Conservation (phyloP, 179 eudicot genomes). For the Vitellaria paradoxa region DNA sequence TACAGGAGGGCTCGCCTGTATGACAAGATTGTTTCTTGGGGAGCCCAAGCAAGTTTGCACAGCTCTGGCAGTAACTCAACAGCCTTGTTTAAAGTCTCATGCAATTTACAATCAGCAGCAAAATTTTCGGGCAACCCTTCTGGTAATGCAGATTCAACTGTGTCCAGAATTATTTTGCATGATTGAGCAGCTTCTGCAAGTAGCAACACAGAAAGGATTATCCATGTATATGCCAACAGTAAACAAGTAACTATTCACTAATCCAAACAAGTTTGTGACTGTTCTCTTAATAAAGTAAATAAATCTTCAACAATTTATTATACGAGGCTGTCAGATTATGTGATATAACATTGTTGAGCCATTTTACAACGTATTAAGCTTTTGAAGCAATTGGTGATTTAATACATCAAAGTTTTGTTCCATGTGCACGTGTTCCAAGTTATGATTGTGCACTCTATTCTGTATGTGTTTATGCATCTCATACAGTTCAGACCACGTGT, state of each 20-base stretch:
- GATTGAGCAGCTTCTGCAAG: slow-evolving; percentile 92
- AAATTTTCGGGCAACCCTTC: slow-evolving; percentile 67
- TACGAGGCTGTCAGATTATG: background rate
- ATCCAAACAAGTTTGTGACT: slow-evolving; percentile 5
- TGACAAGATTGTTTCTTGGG: slow-evolving; percentile 60
- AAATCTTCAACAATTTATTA: background rate
- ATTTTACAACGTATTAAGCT: background rate
- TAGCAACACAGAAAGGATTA: slow-evolving; percentile 26
- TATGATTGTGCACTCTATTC: background rate
- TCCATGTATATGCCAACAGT: slow-evolving; percentile 12
- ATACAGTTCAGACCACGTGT: background rate
- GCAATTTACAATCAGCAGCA: slow-evolving; percentile 64
- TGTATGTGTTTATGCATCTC: background rate
- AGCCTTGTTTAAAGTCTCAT: slow-evolving; percentile 62
- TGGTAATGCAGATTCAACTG: slow-evolving; percentile 78
- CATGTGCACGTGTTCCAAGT: background rate
- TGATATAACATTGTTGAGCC: background rate
- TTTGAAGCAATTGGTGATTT: background rate
- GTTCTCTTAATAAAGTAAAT: background rate
- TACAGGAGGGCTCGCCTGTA: slow-evolving; percentile 72
- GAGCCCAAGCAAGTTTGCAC: slow-evolving; percentile 60
- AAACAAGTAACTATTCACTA: background rate
- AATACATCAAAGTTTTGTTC: background rate
- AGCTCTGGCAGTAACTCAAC: slow-evolving; percentile 86
- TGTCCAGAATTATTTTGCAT: slow-evolving; percentile 75